Evolutionary conservation across 208 protist species (phyloP).

Genomic region (Crithidia acanthocephali): DNA sequence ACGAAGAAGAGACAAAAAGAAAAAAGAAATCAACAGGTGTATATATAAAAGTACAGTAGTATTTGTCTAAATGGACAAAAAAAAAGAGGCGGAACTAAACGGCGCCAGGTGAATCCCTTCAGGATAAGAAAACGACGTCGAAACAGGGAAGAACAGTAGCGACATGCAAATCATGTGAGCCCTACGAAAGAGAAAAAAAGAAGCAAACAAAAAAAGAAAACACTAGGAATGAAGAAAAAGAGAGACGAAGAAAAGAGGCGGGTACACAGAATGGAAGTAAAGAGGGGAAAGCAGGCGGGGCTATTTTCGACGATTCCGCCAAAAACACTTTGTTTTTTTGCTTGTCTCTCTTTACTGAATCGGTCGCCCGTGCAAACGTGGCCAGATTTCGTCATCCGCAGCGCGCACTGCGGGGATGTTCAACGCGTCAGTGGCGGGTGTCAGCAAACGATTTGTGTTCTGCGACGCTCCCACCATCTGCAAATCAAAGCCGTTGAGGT

Average conservation of each 20-base stretch:
- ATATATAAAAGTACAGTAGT: background rate
- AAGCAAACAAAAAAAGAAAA: background rate
- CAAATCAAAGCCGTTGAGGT: conserved; percentile 17
- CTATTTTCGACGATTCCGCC: too few relatives aligned
- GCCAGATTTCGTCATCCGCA: conserved; percentile 33
- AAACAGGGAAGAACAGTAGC: background rate
- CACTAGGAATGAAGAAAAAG: too few relatives aligned
- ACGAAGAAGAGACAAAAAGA: conserved; percentile 1
- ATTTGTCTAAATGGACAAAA: background rate
- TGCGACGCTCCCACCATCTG: conserved; percentile 1
- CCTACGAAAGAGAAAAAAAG: background rate
- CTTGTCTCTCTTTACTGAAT: too few relatives aligned
- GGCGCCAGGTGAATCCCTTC: background rate
- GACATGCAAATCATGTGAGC: too few relatives aligned
- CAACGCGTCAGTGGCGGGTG: conserved; percentile 25
- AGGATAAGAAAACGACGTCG: background rate
- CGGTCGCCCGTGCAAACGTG: conserved; percentile 7
- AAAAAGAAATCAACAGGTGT: conserved; percentile 6
- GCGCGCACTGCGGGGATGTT: conserved; percentile 30
- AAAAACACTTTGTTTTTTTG: background rate
- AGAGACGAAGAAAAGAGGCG: too few relatives aligned
- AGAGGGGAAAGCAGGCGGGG: too few relatives aligned
- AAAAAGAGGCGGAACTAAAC: background rate
- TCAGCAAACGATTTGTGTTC: conserved; percentile 23
- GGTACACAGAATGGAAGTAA: too few relatives aligned